Conservation (phyloP, 805 yeast genomes). For the Saturnispora halmiae region DNA sequence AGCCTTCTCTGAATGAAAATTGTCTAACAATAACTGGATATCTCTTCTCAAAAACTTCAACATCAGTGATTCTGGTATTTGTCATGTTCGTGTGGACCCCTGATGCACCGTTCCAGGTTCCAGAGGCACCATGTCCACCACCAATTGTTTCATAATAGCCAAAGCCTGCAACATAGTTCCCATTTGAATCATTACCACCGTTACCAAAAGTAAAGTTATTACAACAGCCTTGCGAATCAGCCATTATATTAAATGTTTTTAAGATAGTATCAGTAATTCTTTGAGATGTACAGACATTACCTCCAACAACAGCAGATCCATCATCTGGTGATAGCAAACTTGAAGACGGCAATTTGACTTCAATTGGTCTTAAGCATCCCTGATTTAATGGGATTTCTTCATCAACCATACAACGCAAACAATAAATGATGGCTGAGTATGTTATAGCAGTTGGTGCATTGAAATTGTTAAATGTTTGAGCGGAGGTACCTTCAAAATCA, state of each 20-base stretch:
- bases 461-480: slow-evolving; percentile 81
- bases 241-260: slow-evolving; percentile 80
- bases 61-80: slow-evolving; percentile 86
- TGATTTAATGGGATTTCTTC: slow-evolving; percentile 89
- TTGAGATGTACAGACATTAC: slow-evolving; percentile 92
- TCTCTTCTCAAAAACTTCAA: slow-evolving; percentile 79
- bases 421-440: slow-evolving; percentile 80
- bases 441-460: slow-evolving; percentile 92
- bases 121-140: slow-evolving; percentile 89
- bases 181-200: slow-evolving; percentile 48
- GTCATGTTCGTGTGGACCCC: slow-evolving; percentile 96
- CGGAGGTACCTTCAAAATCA: slow-evolving; percentile 80
- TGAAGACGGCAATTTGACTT: slow-evolving; percentile 52
- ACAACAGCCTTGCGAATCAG: slow-evolving; percentile 94
- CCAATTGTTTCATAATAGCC: slow-evolving; percentile 94
- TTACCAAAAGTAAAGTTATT: slow-evolving; percentile 90
- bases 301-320: slow-evolving; percentile 91
- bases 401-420: slow-evolving; percentile 73
- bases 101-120: slow-evolving; percentile 74
- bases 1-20: slow-evolving; percentile 56
- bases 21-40: slow-evolving; percentile 75
- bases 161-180: slow-evolving; percentile 53
- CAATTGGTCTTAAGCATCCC: slow-evolving; percentile 79
- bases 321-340: slow-evolving; percentile 64
- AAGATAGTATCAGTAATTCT: slow-evolving; percentile 83